Base-by-base conservation (phyloP, 495 filamentous ascomycete species). In the Xylaria bambusicola region DNA sequence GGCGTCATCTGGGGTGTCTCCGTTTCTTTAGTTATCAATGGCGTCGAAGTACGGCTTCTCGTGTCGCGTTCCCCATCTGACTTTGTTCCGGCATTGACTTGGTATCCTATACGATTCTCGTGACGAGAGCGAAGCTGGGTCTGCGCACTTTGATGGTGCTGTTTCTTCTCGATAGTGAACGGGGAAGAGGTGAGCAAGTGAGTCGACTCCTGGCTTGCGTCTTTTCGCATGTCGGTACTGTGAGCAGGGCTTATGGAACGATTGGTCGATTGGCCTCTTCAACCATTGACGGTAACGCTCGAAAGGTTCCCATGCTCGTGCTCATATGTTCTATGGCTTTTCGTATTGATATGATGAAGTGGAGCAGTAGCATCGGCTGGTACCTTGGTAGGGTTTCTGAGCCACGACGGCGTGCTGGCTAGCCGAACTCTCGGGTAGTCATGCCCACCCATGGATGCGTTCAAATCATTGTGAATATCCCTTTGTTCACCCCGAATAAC, bases 371-470 rank as follows among this genome's bases (percentile, higher is more conserved):
- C 50, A 27, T 49, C 31, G 13, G 50, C 73, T 33, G 69, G 61
- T 52, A 60, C 64, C 40, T 56, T 71, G 3, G 65, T 61, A 1
- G 73, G 67, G 18, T 56, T 33, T 35, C 62, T 73, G 8, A 76
- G 24, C 73, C 73, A 76, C 33, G 59, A 21, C 18, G 75, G 71
- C 23, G 75, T 71, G 61, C 73, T 75, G 10, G 70, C 62, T 0
- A 71, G 60, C 24, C 62, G 62, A 10, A 63, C 40, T 61, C 55
- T 72, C n/a, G 63, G 71, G 31, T 26, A 13, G 7, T 46, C 5
- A 36, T 52, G 4, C 1, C 46, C 26, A n/a, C 3, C 27, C 35
- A 2, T 12, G 20, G 48, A 13, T 45, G 17, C 1, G 26, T 18
- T 38, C 29, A 17, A 27, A 13, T 17, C 27, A 24, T 15, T 38